Evolutionary conservation across 495 filamentous ascomycete genomes (phyloP).

Genomic region (Aspergillus carlsbadensis): DNA sequence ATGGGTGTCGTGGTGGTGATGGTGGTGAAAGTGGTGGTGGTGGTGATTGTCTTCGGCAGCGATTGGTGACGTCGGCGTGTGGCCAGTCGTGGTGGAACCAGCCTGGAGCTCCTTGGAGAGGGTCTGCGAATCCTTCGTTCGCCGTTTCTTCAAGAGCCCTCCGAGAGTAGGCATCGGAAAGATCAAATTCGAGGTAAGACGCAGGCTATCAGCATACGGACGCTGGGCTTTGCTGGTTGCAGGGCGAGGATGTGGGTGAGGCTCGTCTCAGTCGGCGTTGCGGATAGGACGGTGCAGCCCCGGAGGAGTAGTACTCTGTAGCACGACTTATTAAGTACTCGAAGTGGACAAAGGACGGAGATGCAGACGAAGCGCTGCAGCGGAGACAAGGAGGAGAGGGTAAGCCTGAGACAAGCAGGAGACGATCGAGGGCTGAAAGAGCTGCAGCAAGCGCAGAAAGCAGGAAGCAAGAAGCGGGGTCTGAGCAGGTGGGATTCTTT

Average conservation of each 20-base stretch:
- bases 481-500: neutral
- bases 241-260: conserved; percentile 11
- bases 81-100: conserved; percentile 54
- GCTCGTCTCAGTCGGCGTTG: conserved; percentile 1
- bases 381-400: neutral
- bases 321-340: neutral
- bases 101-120: conserved; percentile 51
- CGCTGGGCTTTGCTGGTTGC: conserved; percentile 9
- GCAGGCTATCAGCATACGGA: conserved; percentile 12
- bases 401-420: conserved; percentile 3
- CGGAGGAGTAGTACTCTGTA: neutral
- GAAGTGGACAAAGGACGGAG: neutral
- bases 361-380: neutral
- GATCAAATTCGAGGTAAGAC: conserved; percentile 1
- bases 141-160: conserved; percentile 95
- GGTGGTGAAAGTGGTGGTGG: conserved; percentile 20
- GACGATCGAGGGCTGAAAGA: conserved; percentile 1
- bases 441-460: neutral
- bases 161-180: conserved; percentile 49
- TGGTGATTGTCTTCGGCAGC: conserved; percentile 30
- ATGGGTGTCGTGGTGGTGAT: conserved; percentile 15
- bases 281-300: conserved; percentile 3
- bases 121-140: conserved; percentile 76
- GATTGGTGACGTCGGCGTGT: conserved; percentile 48
- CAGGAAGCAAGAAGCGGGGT: neutral